Percentiles rank a stretch among this genome's conserved stretches.
Conservation (phyloP, 495 filamentous ascomycete genomes). For the Podospora didyma region DNA sequence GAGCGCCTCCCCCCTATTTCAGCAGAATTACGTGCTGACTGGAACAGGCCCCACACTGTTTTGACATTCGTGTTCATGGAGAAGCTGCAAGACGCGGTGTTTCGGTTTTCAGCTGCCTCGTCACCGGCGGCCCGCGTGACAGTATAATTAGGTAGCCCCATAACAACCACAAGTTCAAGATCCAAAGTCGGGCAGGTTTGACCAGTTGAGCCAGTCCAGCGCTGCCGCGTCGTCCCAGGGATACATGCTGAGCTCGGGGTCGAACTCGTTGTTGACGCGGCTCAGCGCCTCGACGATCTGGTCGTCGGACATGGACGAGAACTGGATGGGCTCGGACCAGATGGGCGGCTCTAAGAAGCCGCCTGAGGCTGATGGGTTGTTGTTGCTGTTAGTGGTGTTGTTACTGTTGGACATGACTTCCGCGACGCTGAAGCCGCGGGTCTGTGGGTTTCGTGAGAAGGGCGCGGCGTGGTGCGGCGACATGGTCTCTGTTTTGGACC, state of each 20-base stretch:
- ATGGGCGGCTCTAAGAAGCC: constrained; percentile 24
- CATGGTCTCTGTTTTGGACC: constrained; percentile 1
- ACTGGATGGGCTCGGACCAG: constrained; percentile 55
- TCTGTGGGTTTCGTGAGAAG: constrained; percentile 11
- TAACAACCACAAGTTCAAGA: constrained; percentile 8
- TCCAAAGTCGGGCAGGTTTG: constrained; percentile 40
- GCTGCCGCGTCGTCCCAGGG: constrained; percentile 53
- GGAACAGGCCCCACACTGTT: constrained; percentile 33
- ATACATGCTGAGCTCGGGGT: constrained; percentile 45
- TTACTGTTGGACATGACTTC: constrained; percentile 9
- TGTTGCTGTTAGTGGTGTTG: too few relatives aligned
- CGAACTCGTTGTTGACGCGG: constrained; percentile 53
- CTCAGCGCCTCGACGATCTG: constrained; percentile 62
- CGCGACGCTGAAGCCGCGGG: constrained; percentile 13
- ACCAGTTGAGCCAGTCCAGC: constrained; percentile 60
- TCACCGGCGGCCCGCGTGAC: constrained; percentile 3
- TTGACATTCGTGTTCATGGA: constrained; percentile 41
- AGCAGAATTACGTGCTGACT: not conserved
- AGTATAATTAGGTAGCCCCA: not conserved
- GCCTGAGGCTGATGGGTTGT: constrained; percentile 12
- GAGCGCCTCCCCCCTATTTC: not conserved
- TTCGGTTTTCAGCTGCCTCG: not conserved
- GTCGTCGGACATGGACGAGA: constrained; percentile 64
- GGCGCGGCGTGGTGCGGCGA: constrained; percentile 3
- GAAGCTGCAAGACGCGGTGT: constrained; percentile 27